Conservation (phyloP, 2,329 filamentous ascomycete genomes). For the Sarocladium strictum region DNA sequence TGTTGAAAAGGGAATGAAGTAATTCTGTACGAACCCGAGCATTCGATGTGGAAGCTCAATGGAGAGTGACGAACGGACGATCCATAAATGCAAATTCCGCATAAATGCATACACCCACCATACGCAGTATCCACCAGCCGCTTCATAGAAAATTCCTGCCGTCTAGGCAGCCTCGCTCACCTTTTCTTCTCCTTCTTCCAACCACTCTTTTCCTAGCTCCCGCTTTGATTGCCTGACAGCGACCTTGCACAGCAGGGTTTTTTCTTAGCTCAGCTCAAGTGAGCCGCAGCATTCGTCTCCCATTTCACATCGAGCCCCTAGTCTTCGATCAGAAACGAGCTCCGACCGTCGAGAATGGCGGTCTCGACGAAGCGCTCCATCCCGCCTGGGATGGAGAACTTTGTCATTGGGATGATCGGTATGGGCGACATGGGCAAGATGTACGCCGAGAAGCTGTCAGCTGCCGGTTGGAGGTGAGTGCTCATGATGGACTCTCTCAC, state of each 20-base stretch:
- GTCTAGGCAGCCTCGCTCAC: constrained; percentile 13
- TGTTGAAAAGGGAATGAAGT: constrained; percentile 12
- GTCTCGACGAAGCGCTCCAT: constrained; percentile 13
- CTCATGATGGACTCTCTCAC: not conserved
- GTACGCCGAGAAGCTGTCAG: constrained; percentile 84
- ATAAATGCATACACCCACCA: constrained; percentile 8
- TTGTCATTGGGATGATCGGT: constrained; percentile 88
- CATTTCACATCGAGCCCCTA: not conserved
- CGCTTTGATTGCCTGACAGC: not conserved
- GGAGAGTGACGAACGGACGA: not conserved
- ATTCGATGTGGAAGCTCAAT: not conserved
- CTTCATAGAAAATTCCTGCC: constrained; percentile 9
- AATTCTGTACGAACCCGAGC: no score
- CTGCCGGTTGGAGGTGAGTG: constrained; percentile 88
- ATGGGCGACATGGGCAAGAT: constrained; percentile 99
- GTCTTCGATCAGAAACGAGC: not conserved
- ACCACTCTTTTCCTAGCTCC: constrained; percentile 3
- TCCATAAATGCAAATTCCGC: not conserved
- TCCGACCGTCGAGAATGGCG: constrained; percentile 2
- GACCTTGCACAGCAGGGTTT: not conserved
- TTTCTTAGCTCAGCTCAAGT: constrained; percentile 5
- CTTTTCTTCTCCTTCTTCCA: constrained; percentile 11
- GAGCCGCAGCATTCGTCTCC: not conserved
- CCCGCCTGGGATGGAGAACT: constrained; percentile 53
- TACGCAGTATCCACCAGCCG: not conserved